A percentile compares a stretch with the other conserved stretches of the same genome.
phyloP scores from a whole-genome alignment of 306 rosid genomes.

The Quercus dentata region DNA sequence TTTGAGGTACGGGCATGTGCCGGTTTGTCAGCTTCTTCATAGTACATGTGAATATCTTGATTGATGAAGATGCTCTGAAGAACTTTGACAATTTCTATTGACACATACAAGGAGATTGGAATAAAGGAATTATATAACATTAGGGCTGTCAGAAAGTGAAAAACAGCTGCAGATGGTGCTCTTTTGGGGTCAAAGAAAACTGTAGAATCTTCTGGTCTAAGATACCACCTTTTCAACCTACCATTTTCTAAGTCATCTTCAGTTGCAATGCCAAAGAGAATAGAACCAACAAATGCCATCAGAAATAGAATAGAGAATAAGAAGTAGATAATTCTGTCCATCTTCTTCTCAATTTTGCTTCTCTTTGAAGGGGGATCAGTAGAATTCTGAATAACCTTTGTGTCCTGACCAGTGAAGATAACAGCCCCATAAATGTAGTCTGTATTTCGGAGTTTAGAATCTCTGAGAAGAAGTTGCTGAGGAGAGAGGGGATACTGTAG shows the following conservation, averaged over 20 bases:
- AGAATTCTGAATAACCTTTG: conserved; percentile 92
- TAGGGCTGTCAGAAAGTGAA: conserved; percentile 76
- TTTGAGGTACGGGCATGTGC: conserved; percentile 92
- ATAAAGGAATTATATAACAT: conserved; percentile 69
- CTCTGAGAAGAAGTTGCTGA: conserved; percentile 90
- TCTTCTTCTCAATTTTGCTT: conserved; percentile 86
- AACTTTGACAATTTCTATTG: conserved; percentile 88
- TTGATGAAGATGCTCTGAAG: conserved; percentile 91
- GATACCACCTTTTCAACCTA: conserved; percentile 79
- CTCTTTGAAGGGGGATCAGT: conserved; percentile 90
- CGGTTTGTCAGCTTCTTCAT: conserved; percentile 83
- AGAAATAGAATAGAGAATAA: conserved; percentile 62
- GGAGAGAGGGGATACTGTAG: conserved; percentile 66
- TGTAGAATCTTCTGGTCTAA: conserved; percentile 71
- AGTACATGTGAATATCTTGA: conserved; percentile 84
- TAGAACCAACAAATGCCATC: conserved; percentile 75
- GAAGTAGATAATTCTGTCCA: conserved; percentile 84
- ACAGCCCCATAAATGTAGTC: conserved; percentile 78
- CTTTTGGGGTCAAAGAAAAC: conserved; percentile 77
- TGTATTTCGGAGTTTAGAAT: conserved; percentile 91
- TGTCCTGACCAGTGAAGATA: conserved; percentile 82
- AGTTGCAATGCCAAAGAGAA: conserved; percentile 73
- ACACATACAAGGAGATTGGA: conserved; percentile 90
- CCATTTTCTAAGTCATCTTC: conserved; percentile 66
- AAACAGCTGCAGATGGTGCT: conserved; percentile 56